These are phyloP conservation scores for Fusarium pininemorale DNA, from an alignment of 2,329 filamentous ascomycete species.

Conservation along the genomic window DNA sequence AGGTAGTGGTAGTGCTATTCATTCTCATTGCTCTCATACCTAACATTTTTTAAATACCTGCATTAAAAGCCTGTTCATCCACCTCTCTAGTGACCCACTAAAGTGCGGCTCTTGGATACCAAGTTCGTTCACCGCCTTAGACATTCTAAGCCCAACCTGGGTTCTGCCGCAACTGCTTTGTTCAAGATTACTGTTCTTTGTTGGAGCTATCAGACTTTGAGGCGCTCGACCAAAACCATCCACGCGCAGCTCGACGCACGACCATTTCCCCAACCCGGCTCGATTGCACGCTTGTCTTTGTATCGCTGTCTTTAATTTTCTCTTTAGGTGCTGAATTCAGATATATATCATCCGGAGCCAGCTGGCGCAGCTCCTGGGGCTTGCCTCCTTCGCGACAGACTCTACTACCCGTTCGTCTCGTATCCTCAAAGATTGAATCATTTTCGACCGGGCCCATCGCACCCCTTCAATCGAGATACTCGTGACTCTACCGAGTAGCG, in stretches of 20 bases:
- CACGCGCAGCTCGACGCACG: slow-evolving; percentile 23
- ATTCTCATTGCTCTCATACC: not conserved
- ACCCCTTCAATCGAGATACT: not conserved
- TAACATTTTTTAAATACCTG: not conserved
- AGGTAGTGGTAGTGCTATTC: not conserved
- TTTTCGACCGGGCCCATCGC: not conserved
- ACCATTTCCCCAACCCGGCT: not conserved
- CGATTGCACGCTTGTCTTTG: not conserved
- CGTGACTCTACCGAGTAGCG: not conserved
- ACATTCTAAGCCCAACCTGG: slow-evolving; percentile 8
- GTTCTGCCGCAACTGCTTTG: slow-evolving; percentile 31
- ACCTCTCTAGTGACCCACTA: not conserved
- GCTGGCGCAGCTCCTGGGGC: slow-evolving; percentile 27
- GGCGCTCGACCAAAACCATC: slow-evolving; percentile 25
- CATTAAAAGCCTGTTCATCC: not conserved
- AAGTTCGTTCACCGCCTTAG: slow-evolving; percentile 17
- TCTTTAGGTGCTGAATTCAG: not conserved
- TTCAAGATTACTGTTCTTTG: slow-evolving; percentile 33
- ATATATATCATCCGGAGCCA: slow-evolving; percentile 7
- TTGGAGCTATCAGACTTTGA: slow-evolving; percentile 36
- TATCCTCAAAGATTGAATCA: slow-evolving; percentile 14
- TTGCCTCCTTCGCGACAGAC: slow-evolving; percentile 33
- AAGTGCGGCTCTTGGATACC: slow-evolving; percentile 15
- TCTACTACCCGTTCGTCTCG: slow-evolving; percentile 12
- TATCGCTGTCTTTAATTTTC: not conserved